Conservation (phyloP, 2,329 filamentous ascomycete species). For the Exophiala aquamarina region DNA sequence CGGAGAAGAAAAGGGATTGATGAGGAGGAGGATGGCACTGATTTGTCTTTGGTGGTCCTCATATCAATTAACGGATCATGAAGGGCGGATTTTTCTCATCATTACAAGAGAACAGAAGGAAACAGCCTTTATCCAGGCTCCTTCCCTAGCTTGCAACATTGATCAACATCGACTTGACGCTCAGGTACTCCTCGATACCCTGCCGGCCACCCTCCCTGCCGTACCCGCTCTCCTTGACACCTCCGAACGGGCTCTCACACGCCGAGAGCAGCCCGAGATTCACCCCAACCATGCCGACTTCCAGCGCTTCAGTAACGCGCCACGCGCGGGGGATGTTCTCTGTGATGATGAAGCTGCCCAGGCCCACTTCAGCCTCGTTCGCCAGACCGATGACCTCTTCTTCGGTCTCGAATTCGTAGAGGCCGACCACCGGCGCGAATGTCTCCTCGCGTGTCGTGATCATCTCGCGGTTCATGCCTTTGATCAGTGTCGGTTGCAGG, state of each 20-base stretch:
- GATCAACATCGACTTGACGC: constrained; percentile 27
- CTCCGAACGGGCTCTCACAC: constrained; percentile 28
- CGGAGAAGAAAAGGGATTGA: constrained; percentile 7
- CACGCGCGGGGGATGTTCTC: constrained; percentile 51
- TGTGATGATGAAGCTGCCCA: constrained; percentile 60
- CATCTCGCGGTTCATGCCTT: constrained; percentile 27
- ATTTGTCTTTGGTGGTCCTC: too few species aligned
- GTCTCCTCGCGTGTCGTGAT: constrained; percentile 57
- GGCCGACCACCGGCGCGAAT: constrained; percentile 47
- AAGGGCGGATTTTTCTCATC: too few species aligned
- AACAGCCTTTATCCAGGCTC: too few species aligned
- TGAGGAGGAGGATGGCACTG: too few species aligned
- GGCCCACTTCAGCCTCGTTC: constrained; percentile 53
- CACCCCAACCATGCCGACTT: constrained; percentile 81
- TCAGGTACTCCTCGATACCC: constrained; percentile 41
- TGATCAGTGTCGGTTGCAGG: constrained; percentile 30
- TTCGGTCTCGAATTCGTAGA: constrained; percentile 52
- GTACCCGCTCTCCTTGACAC: constrained; percentile 44
- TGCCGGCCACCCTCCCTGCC: constrained; percentile 51
- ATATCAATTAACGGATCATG: too few species aligned
- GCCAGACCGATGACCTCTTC: constrained; percentile 58
- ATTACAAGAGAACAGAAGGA: too few species aligned
- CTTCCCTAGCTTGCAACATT: constrained; percentile 23
- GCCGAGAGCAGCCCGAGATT: constrained; percentile 42
- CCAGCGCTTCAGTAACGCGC: constrained; percentile 67